Base-by-base conservation (phyloP, 2,329 filamentous ascomycete genomes). In the Botrytis tulipae region DNA sequence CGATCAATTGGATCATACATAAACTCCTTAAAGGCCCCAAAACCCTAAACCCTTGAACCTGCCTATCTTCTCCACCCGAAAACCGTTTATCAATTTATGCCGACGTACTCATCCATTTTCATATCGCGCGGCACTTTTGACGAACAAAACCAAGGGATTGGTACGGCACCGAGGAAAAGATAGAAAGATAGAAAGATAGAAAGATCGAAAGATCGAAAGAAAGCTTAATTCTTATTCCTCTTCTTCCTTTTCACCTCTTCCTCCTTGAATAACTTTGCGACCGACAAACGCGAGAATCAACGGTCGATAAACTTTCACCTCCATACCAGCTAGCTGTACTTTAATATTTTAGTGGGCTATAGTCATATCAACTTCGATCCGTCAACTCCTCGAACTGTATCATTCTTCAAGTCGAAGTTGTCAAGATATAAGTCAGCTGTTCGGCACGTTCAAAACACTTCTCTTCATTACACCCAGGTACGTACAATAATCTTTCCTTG, bases 41-140 rank as follows among this genome's bases (percentile, higher is more conserved):
- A n/a, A 6, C 10, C 48, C 48, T n/a, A 48, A 54, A 57, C 46
- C 70, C 70, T 66, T 63, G 60, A 71, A 42, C 57, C 57, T 44
- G 61, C 42, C 25, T 71, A 32, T 37, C 66, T 54, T 54, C 70
- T 72, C 70, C 70, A 72, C 70, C 51, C 54, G 48, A 72, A 51
- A 71, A 67, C 61, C 61, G 61, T 35, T 51, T 67, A 67, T 35
- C 32, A 67, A 22, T 51, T 67, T 67, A 67, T 67, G 63, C 63
- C 63, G 46, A 37, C 32, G 22, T 29, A 51, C 63, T 67, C 65
- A 2, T 46, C 40, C 62, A 32, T 37, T 48, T 54, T 42, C 35
- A 29, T 4, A 68, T 57, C 65, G 25, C 65, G 46, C 25, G 48
- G 46, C 35, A 54, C 46, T 40, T 25, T 68, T 16, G 35, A 54